Evolutionary conservation across 83 land plant species (phyloP).

Genomic region (Picea mariana): DNA sequence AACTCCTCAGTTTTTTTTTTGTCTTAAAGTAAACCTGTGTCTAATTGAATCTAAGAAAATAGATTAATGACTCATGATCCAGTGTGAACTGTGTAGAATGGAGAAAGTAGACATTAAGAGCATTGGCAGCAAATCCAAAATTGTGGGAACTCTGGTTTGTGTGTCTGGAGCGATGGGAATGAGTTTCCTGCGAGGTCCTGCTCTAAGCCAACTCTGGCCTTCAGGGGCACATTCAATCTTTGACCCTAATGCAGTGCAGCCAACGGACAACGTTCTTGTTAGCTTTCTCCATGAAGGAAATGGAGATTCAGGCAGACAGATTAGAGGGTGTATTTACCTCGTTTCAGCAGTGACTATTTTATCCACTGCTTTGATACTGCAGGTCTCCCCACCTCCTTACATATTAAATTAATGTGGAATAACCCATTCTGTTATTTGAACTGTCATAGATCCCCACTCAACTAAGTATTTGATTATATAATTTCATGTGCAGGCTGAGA

Average conservation of each 20-base stretch:
- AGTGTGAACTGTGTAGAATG: slow-evolving; percentile 30
- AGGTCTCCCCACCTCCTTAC: not conserved
- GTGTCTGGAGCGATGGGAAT: slow-evolving; percentile 52
- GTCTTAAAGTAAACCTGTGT: too few relatives aligned
- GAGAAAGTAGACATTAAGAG: slow-evolving; percentile 53
- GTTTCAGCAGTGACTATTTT: not conserved
- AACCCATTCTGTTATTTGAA: too few relatives aligned
- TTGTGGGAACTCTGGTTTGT: slow-evolving; percentile 56
- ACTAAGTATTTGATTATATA: too few relatives aligned
- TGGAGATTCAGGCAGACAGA: not conserved
- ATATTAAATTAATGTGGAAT: too few relatives aligned
- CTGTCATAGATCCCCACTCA: too few relatives aligned
- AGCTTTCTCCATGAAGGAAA: not conserved
- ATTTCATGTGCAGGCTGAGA: not conserved
- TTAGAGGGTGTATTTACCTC: slow-evolving; percentile 4
- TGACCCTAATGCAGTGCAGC: not conserved
- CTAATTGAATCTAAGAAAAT: too few relatives aligned
- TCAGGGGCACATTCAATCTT: too few relatives aligned
- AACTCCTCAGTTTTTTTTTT: too few relatives aligned
- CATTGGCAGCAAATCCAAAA: slow-evolving; percentile 40
- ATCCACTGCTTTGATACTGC: not conserved
- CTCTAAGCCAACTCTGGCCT: not conserved
- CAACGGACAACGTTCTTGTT: not conserved
- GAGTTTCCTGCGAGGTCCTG: slow-evolving; percentile 41
- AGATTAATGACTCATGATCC: too few relatives aligned